Conservation (phyloP, 2,329 filamentous ascomycete species). For the Penicillium aurantiogriseum region DNA sequence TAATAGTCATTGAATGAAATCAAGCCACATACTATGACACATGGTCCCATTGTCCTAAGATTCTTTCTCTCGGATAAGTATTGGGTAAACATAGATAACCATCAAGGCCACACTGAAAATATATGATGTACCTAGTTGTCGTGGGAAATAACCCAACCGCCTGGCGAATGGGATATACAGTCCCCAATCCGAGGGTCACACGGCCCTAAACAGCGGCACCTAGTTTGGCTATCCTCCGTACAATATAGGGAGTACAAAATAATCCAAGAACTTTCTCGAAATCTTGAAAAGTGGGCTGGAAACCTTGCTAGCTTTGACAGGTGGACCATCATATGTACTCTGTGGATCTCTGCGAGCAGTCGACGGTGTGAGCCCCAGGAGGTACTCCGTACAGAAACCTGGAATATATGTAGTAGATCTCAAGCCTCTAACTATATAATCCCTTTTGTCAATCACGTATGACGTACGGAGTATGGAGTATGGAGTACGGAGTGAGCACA, state of each 20-base stretch:
- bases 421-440: neutral
- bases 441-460: neutral
- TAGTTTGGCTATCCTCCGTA: neutral
- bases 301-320: neutral
- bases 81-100: neutral
- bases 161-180: neutral
- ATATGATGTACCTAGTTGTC: neutral
- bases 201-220: neutral
- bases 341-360: neutral
- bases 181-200: neutral
- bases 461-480: neutral
- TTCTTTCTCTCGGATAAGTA: neutral
- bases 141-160: neutral
- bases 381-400: neutral
- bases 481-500: neutral
- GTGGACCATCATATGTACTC: neutral
- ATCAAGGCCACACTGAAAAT: neutral
- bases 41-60: no score
- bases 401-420: neutral
- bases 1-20: neutral
- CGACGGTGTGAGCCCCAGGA: neutral
- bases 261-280: neutral
- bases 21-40: neutral
- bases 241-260: no score
- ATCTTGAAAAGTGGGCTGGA: neutral